Conservation (phyloP, 2,329 filamentous ascomycete genomes). For the Penicillium sp. region DNA sequence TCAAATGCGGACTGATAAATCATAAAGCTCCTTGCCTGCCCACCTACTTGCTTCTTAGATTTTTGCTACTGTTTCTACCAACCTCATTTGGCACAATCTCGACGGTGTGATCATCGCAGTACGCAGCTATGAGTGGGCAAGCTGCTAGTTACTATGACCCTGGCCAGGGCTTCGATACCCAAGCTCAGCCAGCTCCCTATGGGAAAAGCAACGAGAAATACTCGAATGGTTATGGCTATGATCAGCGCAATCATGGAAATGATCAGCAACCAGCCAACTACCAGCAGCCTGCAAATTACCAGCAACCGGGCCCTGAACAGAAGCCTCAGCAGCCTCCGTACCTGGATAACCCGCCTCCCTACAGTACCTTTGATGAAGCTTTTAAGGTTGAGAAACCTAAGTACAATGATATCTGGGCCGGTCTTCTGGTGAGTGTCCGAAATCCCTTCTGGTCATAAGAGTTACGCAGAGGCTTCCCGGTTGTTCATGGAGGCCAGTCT, state of each 20-base stretch:
- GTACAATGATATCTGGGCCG: constrained; percentile 89
- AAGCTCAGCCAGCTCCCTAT: constrained; percentile 18
- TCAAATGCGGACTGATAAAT: constrained; percentile 16
- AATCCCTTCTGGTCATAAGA: background rate
- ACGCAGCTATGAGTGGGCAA: constrained; percentile 39
- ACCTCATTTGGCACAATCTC: background rate
- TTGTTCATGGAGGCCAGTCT: too few species aligned
- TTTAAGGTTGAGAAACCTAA: constrained; percentile 85
- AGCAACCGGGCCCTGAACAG: constrained; percentile 21
- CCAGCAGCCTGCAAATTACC: constrained; percentile 9
- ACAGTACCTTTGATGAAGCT: constrained; percentile 67
- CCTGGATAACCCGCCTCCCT: constrained; percentile 17
- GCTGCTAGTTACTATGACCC: constrained; percentile 41
- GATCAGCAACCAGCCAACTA: constrained; percentile 24
- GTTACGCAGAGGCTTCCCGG: too few species aligned
- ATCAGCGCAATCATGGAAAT: constrained; percentile 17
- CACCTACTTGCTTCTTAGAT: background rate
- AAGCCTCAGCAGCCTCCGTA: constrained; percentile 24
- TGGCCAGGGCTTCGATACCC: constrained; percentile 27
- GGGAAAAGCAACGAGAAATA: constrained; percentile 20
- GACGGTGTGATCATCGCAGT: background rate
- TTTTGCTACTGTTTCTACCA: constrained; percentile 1
- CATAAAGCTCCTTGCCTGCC: constrained; percentile 19
- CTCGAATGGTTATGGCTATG: constrained; percentile 13
- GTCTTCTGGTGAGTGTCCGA: constrained; percentile 63